Percentiles rank a stretch among this genome's conserved stretches.
phyloP scores from a whole-genome alignment of 2,329 filamentous ascomycete species.

The Aaosphaeria arxii region DNA sequence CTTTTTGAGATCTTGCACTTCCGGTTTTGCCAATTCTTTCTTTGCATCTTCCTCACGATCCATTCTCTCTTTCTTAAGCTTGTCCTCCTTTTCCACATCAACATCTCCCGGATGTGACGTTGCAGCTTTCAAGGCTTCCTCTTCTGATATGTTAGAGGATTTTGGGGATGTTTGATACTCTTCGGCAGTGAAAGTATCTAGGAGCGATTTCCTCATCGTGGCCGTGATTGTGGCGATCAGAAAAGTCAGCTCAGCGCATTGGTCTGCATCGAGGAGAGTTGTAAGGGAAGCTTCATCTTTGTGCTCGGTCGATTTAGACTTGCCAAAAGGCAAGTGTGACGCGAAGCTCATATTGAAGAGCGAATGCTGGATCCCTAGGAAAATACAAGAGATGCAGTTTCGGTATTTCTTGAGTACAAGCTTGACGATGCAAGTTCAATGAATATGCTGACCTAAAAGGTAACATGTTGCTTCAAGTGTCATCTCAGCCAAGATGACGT shows the following conservation, averaged over 20 bases:
- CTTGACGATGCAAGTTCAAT: too few species aligned
- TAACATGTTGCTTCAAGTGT: too few species aligned
- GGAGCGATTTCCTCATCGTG: constrained; percentile 44
- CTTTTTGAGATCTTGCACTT: constrained; percentile 64
- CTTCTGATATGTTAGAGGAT: constrained; percentile 14
- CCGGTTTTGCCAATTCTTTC: constrained; percentile 50
- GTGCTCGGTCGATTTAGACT: constrained; percentile 19
- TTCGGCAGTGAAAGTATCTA: constrained; percentile 40
- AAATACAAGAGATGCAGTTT: too few species aligned
- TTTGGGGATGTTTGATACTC: constrained; percentile 7
- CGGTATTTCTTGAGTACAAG: too few species aligned
- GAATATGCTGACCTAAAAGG: too few species aligned
- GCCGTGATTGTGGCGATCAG: constrained; percentile 48
- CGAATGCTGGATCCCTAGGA: too few species aligned
- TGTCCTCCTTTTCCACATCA: constrained; percentile 30
- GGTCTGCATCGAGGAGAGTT: constrained; percentile 44
- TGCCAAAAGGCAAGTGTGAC: constrained; percentile 34
- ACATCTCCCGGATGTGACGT: constrained; percentile 17
- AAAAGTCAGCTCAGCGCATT: constrained; percentile 47
- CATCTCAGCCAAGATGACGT: too few species aligned
- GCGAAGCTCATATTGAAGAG: constrained; percentile 14
- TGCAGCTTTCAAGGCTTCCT: constrained; percentile 19
- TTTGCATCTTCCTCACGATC: constrained; percentile 34
- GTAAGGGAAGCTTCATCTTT: constrained; percentile 38
- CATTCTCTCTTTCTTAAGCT: constrained; percentile 24